Percentiles rank a stretch among this genome's conserved stretches.
Conservation (phyloP, 2,329 filamentous ascomycete species). For the Apiospora koreana region DNA sequence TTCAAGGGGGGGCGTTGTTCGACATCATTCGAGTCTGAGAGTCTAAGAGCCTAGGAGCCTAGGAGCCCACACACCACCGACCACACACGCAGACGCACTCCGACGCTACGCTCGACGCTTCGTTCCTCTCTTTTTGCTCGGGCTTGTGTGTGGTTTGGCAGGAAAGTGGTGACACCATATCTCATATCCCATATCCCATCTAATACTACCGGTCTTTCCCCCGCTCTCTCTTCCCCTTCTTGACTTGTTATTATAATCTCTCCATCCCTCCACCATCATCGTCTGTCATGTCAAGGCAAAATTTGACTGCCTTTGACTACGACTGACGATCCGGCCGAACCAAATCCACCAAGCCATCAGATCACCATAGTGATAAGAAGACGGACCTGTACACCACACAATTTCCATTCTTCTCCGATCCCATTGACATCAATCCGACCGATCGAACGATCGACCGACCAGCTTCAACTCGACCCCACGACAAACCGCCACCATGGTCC, state of each 20-base stretch:
- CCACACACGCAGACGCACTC: neutral
- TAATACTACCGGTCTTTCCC: neutral
- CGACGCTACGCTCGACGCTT: no score
- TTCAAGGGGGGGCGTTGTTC: neutral
- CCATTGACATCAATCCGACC: neutral
- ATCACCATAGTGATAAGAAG: neutral
- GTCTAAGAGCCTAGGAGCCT: no score
- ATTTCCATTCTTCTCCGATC: neutral
- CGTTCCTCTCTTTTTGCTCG: neutral
- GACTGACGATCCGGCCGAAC: neutral
- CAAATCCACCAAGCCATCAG: neutral
- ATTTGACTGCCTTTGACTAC: neutral
- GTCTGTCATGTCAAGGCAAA: conserved; percentile 9
- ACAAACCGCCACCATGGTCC: conserved; percentile 49
- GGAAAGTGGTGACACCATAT: conserved; percentile 1
- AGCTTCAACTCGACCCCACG: neutral
- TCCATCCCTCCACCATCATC: neutral
- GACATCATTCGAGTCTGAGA: neutral
- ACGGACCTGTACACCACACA: neutral
- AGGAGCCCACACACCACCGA: neutral
- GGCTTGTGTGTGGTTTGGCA: neutral
- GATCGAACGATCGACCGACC: no score
- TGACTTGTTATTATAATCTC: neutral
- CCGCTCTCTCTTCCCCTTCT: neutral
- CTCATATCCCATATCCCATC: neutral